Evolutionary conservation across 495 filamentous ascomycete genomes (phyloP), one percentile per base, ranked within the genome.

Genomic region (Amorphotheca resinae): DNA sequence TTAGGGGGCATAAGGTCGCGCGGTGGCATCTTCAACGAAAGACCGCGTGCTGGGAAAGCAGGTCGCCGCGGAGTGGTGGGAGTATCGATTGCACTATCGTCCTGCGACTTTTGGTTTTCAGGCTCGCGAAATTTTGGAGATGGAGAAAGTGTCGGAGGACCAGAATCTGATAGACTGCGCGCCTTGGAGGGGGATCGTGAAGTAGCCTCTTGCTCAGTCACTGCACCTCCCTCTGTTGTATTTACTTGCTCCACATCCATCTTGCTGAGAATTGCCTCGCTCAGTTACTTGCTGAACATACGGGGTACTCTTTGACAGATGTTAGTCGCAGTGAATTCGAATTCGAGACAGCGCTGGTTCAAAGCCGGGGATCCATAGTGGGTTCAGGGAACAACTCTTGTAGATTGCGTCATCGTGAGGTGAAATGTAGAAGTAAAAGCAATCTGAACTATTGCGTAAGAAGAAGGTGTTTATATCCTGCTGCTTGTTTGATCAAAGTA

Each of bases 1-100:
- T 57, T 67, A 26, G 68, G 57, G 52, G 65, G 62, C 38, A 63
- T 64, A 20, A 64, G 50, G 45, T 72, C 71, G 41, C 68, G 70
- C 15, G 74, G 65, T 15, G 82, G 74, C 67, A 91, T 74, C 54
- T 88, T 82, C 48, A 94, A 65, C 9, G 82, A 79, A 22, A 93
- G 66, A 26, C 74, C 77, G 23, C 74, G 68, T 17, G 71, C 47
- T 14, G 71, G 62, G 50, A 79, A 70, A 44, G 70, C 64, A 7
- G 80, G 66, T 40, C 83, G 69, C 41, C 68, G 70, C 2, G 82
- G 79, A 11, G 79, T 82, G 30, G 72, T 66, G 6, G 86, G 80
- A 11, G 68, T 68, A 8, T 65, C 64, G 18, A 84, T 64, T 38
- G 72, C 72, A 52, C 76, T 80, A 55, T 95, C 88, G 68, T 95